Conservation (phyloP, 805 yeast species). For the Metschnikowia vanudenii region DNA sequence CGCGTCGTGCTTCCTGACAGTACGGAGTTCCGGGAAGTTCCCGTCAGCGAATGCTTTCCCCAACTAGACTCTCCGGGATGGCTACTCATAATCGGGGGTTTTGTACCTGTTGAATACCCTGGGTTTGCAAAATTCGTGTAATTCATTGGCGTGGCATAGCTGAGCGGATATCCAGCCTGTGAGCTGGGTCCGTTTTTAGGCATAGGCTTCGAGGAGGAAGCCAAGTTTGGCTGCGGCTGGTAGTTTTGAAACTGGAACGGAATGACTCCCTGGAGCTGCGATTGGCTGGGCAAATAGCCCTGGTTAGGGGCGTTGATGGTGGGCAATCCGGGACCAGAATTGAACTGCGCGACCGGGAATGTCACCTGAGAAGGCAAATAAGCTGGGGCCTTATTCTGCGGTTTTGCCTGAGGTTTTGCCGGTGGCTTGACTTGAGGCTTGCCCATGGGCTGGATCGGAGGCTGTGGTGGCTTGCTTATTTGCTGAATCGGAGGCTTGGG, state of each 20-base stretch:
- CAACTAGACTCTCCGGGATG: background rate
- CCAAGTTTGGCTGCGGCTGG: background rate
- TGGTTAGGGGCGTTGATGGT: background rate
- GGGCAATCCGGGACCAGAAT: background rate
- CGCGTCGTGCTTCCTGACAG: background rate
- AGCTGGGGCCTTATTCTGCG: background rate
- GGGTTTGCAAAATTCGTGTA: background rate
- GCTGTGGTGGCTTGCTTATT: too few species aligned
- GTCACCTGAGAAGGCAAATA: constrained; percentile 5
- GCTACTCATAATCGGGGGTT: background rate
- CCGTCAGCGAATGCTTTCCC: background rate
- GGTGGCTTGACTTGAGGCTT: too few species aligned
- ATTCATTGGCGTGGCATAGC: background rate
- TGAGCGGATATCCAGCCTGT: background rate
- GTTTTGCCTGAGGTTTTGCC: too few species aligned
- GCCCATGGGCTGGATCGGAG: too few species aligned
- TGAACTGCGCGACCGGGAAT: background rate
- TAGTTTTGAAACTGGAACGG: constrained; percentile 8
- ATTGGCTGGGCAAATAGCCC: constrained; percentile 6
- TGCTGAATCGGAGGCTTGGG: background rate
- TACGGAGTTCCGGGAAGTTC: background rate
- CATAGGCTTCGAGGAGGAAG: background rate
- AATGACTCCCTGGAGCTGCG: constrained; percentile 2
- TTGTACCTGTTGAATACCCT: background rate
- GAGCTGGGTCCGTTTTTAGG: background rate